Conservation (phyloP, 257 asterid species). For the Paulownia fortunei region DNA sequence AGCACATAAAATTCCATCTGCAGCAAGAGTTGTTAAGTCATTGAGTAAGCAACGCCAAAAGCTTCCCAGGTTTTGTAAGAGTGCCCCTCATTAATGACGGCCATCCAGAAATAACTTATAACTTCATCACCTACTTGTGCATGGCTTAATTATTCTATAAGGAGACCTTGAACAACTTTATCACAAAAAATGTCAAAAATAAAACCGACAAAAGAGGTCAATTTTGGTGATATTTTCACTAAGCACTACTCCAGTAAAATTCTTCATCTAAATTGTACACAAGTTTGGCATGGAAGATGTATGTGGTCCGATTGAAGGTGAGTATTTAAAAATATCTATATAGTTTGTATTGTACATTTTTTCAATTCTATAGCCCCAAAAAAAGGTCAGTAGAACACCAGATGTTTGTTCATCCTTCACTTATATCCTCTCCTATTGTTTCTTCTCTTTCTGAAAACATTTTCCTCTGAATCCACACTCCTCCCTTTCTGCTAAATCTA, state of each 20-base stretch:
- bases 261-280: too few species aligned
- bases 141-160: conserved; percentile 32
- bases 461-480: background rate
- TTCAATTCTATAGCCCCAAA: too few species aligned
- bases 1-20: conserved; percentile 99
- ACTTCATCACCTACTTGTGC: conserved; percentile 69
- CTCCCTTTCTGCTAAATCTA: background rate
- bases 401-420: background rate
- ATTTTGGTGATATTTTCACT: too few species aligned
- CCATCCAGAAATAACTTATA: conserved; percentile 67
- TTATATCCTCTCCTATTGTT: background rate
- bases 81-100: conserved; percentile 59
- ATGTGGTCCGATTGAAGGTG: too few species aligned
- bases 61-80: conserved; percentile 74
- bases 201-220: too few species aligned
- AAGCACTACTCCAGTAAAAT: too few species aligned
- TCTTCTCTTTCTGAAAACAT: background rate
- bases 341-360: too few species aligned
- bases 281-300: too few species aligned
- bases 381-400: background rate
- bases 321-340: too few species aligned
- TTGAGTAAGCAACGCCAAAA: conserved; percentile 89
- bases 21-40: conserved; percentile 98
- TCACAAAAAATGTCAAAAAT: too few species aligned
- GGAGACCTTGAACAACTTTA: conserved; percentile 27